Conservation (phyloP, 108 stramenopile species). For the Conticribra weissflogii region DNA sequence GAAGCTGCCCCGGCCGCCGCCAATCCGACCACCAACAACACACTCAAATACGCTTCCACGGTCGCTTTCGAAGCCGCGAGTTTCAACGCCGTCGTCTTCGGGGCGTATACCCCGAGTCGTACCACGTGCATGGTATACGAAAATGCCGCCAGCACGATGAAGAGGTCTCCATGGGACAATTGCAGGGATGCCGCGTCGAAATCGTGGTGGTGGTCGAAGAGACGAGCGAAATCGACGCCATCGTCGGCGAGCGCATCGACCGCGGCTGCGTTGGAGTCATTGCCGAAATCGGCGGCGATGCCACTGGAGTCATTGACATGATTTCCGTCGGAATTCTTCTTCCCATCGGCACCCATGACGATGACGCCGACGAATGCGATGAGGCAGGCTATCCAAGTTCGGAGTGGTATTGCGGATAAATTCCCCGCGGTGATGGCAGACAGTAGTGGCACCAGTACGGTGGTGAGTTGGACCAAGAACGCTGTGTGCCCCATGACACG, state of each 20-base stretch:
- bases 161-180: constrained; percentile 66
- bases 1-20: constrained; percentile 1
- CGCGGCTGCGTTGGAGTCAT: too few relatives aligned
- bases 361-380: constrained; percentile 78
- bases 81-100: constrained; percentile 59
- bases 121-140: constrained; percentile 86
- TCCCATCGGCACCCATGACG: constrained; percentile 74
- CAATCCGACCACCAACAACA: constrained; percentile 34
- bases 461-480: constrained; percentile 86
- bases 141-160: constrained; percentile 75
- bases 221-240: too few relatives aligned
- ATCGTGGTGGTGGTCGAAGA: neutral
- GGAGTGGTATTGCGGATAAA: constrained; percentile 31
- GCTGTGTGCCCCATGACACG: too few relatives aligned
- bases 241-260: too few relatives aligned
- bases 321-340: constrained; percentile 1
- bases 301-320: too few relatives aligned
- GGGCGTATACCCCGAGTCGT: constrained; percentile 73
- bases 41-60: constrained; percentile 63
- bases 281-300: too few relatives aligned
- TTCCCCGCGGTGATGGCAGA: constrained; percentile 43
- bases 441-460: constrained; percentile 78
- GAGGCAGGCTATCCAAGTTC: constrained; percentile 76
- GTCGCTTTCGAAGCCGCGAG: constrained; percentile 83
- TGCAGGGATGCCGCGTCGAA: neutral